These are phyloP conservation scores for Colletotrichum filicis DNA, from an alignment of 2,329 filamentous ascomycete species.

Conservation along the genomic window DNA sequence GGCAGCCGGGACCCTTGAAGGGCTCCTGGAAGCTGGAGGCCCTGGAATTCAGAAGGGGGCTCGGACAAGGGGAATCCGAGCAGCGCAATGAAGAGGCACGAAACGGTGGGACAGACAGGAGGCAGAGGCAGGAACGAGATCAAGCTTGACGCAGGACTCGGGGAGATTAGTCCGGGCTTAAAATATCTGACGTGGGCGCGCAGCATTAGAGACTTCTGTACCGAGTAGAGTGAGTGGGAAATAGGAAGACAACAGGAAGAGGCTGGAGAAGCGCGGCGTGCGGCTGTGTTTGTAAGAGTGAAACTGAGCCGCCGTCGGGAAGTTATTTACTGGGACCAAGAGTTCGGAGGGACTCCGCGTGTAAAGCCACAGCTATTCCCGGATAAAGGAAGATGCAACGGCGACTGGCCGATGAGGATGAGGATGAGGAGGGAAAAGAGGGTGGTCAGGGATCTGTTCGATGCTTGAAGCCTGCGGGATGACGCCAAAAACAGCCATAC, in stretches of 20 bases:
- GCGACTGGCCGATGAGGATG: not conserved
- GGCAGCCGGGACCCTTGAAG: not conserved
- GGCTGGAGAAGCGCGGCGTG: not conserved
- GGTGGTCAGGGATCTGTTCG: conserved; percentile 1
- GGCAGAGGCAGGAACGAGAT: not conserved
- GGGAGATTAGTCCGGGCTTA: not conserved
- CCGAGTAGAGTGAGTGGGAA: not conserved
- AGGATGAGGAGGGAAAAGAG: not conserved
- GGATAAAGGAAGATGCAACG: not conserved
- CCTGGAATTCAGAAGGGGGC: not conserved
- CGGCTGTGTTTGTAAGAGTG: conserved; percentile 22
- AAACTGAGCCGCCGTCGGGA: conserved; percentile 19
- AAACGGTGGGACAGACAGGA: not conserved
- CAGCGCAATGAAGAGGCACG: conserved; percentile 6
- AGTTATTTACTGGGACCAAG: conserved; percentile 29
- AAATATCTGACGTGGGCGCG: not conserved
- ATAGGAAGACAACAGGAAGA: not conserved
- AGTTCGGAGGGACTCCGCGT: conserved; percentile 2
- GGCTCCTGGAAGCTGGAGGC: not conserved
- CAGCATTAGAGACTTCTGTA: not conserved
- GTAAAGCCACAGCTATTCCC: not conserved
- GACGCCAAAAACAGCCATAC: conserved; percentile 17
- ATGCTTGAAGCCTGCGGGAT: not conserved
- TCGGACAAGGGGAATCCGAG: conserved; percentile 6
- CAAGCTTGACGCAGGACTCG: not conserved